Percentiles rank a stretch among this genome's conserved stretches.
These are phyloP conservation scores for Mycena crocata DNA, from an alignment of 768 basidiomycete species.

Conservation along the genomic window DNA sequence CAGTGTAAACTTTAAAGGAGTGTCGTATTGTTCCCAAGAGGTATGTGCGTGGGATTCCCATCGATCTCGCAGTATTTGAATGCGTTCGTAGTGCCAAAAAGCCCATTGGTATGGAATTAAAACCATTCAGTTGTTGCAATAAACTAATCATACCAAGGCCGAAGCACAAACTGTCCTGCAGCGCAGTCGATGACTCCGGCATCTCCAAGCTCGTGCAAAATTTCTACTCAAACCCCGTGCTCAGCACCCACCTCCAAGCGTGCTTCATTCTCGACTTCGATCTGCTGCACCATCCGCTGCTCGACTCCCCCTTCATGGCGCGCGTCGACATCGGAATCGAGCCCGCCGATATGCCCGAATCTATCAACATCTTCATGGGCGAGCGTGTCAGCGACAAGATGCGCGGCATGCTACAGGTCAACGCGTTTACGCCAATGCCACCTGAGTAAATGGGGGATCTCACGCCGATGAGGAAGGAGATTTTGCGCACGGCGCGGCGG, in stretches of 20 bases:
- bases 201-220: constrained; percentile 9
- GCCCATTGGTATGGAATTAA: background rate
- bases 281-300: constrained; percentile 4
- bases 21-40: constrained; percentile 23
- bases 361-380: constrained; percentile 2
- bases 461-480: constrained; percentile 4
- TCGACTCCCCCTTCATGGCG: constrained; percentile 20
- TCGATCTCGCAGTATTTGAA: background rate
- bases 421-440: constrained; percentile 1
- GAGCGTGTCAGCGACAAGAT: background rate
- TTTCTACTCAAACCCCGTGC: constrained; percentile 5
- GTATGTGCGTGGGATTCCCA: background rate
- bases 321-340: constrained; percentile 24
- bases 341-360: constrained; percentile 9
- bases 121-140: too few relatives aligned
- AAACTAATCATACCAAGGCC: background rate
- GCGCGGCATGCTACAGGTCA: constrained; percentile 20
- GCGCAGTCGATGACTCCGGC: constrained; percentile 5
- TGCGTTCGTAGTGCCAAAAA: constrained; percentile 11
- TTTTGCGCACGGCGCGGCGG: constrained; percentile 15
- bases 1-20: constrained; percentile 4
- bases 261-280: constrained; percentile 12
- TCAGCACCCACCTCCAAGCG: constrained; percentile 6
- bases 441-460: constrained; percentile 2
- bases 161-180: constrained; percentile 6